Evolutionary conservation across 1,284 basidiomycete species (phyloP).

Genomic region (Cutaneotrichosporon sp.): DNA sequence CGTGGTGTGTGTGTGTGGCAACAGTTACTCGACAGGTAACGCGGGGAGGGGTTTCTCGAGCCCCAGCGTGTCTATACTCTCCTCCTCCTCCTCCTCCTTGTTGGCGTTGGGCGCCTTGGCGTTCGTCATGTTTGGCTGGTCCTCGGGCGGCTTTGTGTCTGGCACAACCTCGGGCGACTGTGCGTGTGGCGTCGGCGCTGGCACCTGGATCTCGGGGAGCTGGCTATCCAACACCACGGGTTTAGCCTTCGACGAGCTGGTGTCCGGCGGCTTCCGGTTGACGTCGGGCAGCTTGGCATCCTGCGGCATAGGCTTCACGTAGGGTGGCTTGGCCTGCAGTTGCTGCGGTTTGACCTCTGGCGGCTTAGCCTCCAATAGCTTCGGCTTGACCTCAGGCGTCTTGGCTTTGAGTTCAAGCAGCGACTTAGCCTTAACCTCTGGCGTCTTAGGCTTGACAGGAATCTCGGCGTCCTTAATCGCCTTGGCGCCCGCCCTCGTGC

Average conservation of each 20-base stretch:
- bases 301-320: no score
- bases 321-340: no score
- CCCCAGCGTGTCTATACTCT: not conserved
- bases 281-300: not conserved
- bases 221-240: no score
- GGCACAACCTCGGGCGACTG: not conserved
- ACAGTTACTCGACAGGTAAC: constrained; percentile 18
- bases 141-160: not conserved
- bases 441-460: not conserved
- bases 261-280: no score
- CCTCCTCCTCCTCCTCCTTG: not conserved
- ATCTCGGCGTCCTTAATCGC: not conserved
- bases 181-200: not conserved
- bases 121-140: not conserved
- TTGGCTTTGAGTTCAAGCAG: not conserved
- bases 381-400: not conserved
- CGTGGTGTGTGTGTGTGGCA: not conserved
- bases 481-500: constrained; percentile 1
- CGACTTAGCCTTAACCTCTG: not conserved
- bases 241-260: no score
- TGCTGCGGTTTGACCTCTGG: no score
- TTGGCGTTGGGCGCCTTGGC: not conserved
- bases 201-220: not conserved
- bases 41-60: constrained; percentile 29
- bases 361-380: no score